Conservation (phyloP, 805 yeast species). For the Cyberlindnera mrakii region DNA sequence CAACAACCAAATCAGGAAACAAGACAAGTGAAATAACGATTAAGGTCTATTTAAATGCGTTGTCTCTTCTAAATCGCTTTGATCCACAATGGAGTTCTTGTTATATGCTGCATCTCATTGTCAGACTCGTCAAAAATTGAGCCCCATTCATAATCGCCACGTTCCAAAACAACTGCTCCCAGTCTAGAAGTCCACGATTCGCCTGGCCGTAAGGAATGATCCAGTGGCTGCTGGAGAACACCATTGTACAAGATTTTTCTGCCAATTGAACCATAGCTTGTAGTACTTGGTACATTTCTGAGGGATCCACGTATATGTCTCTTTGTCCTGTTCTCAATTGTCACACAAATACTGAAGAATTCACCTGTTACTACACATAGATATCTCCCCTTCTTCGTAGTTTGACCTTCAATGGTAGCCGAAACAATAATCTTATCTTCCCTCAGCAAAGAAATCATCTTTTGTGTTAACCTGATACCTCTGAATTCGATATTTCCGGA, state of each 20-base stretch:
- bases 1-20: background rate
- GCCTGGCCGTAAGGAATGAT: constrained; percentile 36
- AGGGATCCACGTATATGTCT: constrained; percentile 45
- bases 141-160: constrained; percentile 83
- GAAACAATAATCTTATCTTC: constrained; percentile 41
- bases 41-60: no score
- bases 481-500: constrained; percentile 62
- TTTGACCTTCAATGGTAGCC: constrained; percentile 22
- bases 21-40: constrained; percentile 27
- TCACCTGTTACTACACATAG: constrained; percentile 37
- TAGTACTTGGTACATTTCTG: constrained; percentile 48
- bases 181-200: constrained; percentile 36
- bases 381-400: constrained; percentile 24
- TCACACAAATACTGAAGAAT: constrained; percentile 45
- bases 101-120: constrained; percentile 31
- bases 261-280: constrained; percentile 35
- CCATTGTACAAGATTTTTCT: constrained; percentile 69
- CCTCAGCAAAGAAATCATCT: constrained; percentile 51
- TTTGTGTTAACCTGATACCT: constrained; percentile 52
- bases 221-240: constrained; percentile 50
- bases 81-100: constrained; percentile 32
- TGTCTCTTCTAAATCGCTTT: constrained; percentile 31
- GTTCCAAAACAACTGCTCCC: constrained; percentile 61
- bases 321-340: constrained; percentile 42
- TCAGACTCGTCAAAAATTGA: constrained; percentile 45